A percentile compares a stretch with the other conserved stretches of the same genome.
Conservation (phyloP, 2,329 filamentous ascomycete species). For the Zymoseptoria brevis region DNA sequence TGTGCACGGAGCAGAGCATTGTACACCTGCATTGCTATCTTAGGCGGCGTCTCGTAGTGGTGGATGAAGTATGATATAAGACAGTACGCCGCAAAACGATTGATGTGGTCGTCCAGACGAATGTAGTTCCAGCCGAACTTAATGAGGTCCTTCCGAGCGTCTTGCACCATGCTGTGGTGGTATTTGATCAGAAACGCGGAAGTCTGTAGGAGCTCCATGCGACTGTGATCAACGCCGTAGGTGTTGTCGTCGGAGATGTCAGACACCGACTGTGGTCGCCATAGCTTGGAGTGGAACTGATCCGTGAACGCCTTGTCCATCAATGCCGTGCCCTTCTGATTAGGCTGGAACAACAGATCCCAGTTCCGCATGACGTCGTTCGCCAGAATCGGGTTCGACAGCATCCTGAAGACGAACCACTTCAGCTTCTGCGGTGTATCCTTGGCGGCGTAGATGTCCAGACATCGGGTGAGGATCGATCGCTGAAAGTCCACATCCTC, state of each 20-base stretch:
- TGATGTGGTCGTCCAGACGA: slow-evolving; percentile 95
- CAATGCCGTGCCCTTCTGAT: slow-evolving; percentile 57
- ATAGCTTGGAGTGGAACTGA: slow-evolving; percentile 83
- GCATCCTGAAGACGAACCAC: slow-evolving; percentile 80
- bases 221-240: slow-evolving; percentile 87
- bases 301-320: slow-evolving; percentile 85
- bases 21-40: slow-evolving; percentile 94
- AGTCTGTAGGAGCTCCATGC: slow-evolving; percentile 91
- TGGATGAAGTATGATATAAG: slow-evolving; percentile 97
- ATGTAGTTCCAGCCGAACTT: slow-evolving; percentile 99
- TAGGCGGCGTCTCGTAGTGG: slow-evolving; percentile 89
- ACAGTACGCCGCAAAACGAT: slow-evolving; percentile 96
- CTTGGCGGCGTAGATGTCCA: slow-evolving; percentile 78
- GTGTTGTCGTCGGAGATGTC: slow-evolving; percentile 72
- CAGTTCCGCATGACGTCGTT: slow-evolving; percentile 91
- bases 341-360: slow-evolving; percentile 44
- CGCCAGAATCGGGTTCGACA: slow-evolving; percentile 92
- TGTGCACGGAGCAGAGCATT: slow-evolving; percentile 83
- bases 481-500: slow-evolving; percentile 82
- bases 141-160: slow-evolving; percentile 93
- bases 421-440: slow-evolving; percentile 80
- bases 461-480: slow-evolving; percentile 69
- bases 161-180: slow-evolving; percentile 77
- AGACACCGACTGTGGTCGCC: slow-evolving; percentile 73
- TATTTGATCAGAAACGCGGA: slow-evolving; percentile 95